A percentile compares a stretch with the other conserved stretches of the same genome.
These are phyloP conservation scores for Fusarium sp. DNA, from an alignment of 2,329 filamentous ascomycete species.

Conservation along the genomic window DNA sequence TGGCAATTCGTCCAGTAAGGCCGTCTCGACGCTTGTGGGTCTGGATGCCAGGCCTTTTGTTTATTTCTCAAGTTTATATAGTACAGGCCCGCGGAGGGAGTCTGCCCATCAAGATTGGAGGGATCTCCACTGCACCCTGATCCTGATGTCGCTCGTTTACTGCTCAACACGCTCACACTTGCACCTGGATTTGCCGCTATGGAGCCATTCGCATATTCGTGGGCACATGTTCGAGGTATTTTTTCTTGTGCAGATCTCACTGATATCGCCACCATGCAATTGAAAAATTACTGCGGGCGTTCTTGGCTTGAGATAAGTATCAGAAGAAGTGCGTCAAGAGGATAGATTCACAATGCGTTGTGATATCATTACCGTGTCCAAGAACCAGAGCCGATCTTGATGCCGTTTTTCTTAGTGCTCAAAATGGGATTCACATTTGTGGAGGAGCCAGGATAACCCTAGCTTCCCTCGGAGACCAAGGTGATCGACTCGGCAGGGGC, in stretches of 20 bases:
- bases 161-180: conserved; percentile 34
- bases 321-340: conserved; percentile 9
- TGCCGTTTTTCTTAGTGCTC: conserved; percentile 40
- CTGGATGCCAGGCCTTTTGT: conserved; percentile 30
- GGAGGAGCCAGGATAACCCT: conserved; percentile 48
- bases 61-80: conserved; percentile 30
- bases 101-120: conserved; percentile 33
- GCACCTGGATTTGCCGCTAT: conserved; percentile 40
- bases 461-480: conserved; percentile 39
- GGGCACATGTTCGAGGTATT: conserved; percentile 36
- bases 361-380: conserved; percentile 28
- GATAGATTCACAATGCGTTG: conserved; percentile 22
- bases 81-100: conserved; percentile 32
- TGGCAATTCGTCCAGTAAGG: conserved; percentile 20
- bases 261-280: conserved; percentile 31
- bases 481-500: conserved; percentile 43
- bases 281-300: conserved; percentile 5
- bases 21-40: conserved; percentile 36
- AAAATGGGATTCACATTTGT: conserved; percentile 39
- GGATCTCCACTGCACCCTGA: conserved; percentile 41
- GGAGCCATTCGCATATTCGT: conserved; percentile 36
- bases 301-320: conserved; percentile 15
- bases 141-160: conserved; percentile 37
- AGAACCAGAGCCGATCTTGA: conserved; percentile 40
- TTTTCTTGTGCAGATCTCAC: conserved; percentile 29